Base-by-base conservation (phyloP, 805 yeast species). In the Saccharomycopsis lassenensis region DNA sequence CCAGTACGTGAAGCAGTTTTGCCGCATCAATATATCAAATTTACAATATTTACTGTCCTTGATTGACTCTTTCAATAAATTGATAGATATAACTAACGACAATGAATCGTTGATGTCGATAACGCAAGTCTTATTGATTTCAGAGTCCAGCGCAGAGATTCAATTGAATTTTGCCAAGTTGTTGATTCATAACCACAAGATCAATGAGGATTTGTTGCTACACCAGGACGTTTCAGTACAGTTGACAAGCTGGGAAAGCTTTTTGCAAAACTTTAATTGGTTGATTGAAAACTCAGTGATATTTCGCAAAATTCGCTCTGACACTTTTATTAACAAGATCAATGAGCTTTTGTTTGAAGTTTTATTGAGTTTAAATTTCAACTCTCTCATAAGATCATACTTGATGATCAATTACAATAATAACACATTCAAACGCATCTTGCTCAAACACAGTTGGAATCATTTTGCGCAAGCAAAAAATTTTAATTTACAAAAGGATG, bases 161-260 rank as follows among this genome's bases (percentile, higher is more conserved):
- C 46, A 42, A 31, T 29, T 42, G 16, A 42, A 42, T 28, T 42
- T 42, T 35, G 43, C 46, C 20, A 39, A 39, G 24, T 31, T 42
- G 7, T 34, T 42, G 23, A 42, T 42, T 7, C 43, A 42, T 23
- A 42, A 42, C 28, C 36, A 25, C 29, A 42, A 42, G 20, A 28
- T 33, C n/a, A 42, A 42, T 29, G 39, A 30, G 15, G n/a, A n/a
- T n/a, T n/a, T 16, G 24, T n/a, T n/a, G n/a, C n/a, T n/a, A n/a
- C n/a, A n/a, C n/a, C n/a, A n/a, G n/a, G 21, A 18, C 5, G 14
- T 6, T 18, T 24, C 18, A 30, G 5, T 6, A 5, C 12, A 30
- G 8, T n/a, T 19, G n/a, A n/a, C n/a, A n/a, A 26, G 31, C 20
- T 43, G 44, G 45, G 41, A 39, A 24, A 40, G n/a, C 16, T 43